Base-by-base conservation (phyloP, 352 stramenopile species). In the Pythium myriotylum region DNA sequence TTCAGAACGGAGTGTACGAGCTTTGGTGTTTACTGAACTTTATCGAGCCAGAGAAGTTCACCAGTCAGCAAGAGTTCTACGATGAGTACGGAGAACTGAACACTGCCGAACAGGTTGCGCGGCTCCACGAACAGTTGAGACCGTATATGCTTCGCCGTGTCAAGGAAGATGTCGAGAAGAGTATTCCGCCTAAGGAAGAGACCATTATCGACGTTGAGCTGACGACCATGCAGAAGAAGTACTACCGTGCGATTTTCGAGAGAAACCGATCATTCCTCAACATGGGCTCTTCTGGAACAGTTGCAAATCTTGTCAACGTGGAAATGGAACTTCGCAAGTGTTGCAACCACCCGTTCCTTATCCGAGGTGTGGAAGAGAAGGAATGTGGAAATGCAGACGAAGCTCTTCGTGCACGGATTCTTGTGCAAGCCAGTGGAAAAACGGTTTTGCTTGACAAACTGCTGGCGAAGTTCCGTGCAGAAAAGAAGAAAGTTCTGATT, bases 171-270 rank as follows among this genome's bases (percentile, higher is more conserved):
- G 98, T 99, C 7, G 98, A 99, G 41, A 99, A 99, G 76, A 98
- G 98, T 71, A 99, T 99, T 60, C 96, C 96, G 9, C 88, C 92
- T 22, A 98, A 98, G 62, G 96, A 99, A 74, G 98, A 99, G 73
- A 99, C 97, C n/a, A 96, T 99, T 37, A 97, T 99, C 65, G 97
- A 99, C 82, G 97, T 99, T 17, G 98, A 99, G 72, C 83, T 99
- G n/a, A 99, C 97, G 35, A 98, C 93, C 16, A 90, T 99, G 72
- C 98, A 99, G 73, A 99, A 99, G 73, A 94, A 95, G 49, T 95
- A 94, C 60, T 94, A 95, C 66, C 84, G 87, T 41, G 98, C 98
- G 35, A 99, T 99, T 59, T 99, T 99, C 67, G 97, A 99, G 76
- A 92, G 97, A 37, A 99, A 99, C 58, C 84, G 91, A 12, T 82